Base-by-base conservation (phyloP, 257 asterid genomes). In the Scutellaria baicalensis region DNA sequence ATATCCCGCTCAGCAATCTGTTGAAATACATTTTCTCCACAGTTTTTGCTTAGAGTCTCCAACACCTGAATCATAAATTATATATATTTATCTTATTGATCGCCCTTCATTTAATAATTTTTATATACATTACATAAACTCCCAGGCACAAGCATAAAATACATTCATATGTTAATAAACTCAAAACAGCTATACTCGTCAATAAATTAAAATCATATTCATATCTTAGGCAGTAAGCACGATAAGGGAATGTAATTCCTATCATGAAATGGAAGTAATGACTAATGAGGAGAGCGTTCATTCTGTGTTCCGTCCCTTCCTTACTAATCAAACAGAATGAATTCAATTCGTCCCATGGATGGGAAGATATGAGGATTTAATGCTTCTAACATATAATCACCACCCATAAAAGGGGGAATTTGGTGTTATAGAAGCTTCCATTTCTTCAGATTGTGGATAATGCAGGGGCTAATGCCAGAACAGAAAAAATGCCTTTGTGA, bases 41-140 rank as follows among this genome's bases (percentile, higher is more conserved):
- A 94, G 70, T 94, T 94, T 82, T 94, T 94, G 88, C 90, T 89
- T 55, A 94, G 84, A 52, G 99, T 88, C 87, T 94, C 99, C 77
- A 94, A 86, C 74, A 84, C 99, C 99, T 94, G 85, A 50, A 72
- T 50, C 80, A 75, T 60, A 65, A 64, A 54, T 64, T 33, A 13
- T 7, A 20, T 27, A 69, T n/a, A 9, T 14, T 8, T 58, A 13
- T 40, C 5, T 33, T 9, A 8, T 14, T 11, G n/a, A 45, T 9
- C 4, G 33, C 9, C 6, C 49, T 50, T 59, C 40, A 64, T 57
- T 35, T 23, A 42, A 9, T 68, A 52, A 39, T 27, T 58, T 44
- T 72, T 36, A 66, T n/a, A 31, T 10, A 16, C 60, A 40, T 56
- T 11, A 5, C 9, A 16, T 14, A 40, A 14, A 16, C 16, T 36